Base-by-base conservation (phyloP, 2,329 filamentous ascomycete genomes). In the Aspergillus pseudoterreus region DNA sequence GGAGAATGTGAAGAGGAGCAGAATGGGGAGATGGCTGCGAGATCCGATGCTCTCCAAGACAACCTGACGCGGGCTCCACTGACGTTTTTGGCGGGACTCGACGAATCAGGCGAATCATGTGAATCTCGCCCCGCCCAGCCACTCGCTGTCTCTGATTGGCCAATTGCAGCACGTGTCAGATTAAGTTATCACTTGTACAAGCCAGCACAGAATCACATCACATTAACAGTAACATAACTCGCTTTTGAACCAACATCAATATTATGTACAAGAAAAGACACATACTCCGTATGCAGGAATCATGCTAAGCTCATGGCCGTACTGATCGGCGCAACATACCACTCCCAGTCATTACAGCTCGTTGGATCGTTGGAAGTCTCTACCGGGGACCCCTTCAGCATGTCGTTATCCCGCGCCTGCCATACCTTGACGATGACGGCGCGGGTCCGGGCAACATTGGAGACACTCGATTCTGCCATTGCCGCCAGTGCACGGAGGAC, bases 351-450 rank as follows among this genome's bases (percentile, higher is more conserved):
- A 47, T 75, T 75, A 17, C 63, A 60, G 3, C 54, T 56, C 17
- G 53, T 55, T 45, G 38, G 24, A 19, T 49, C 46, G 12, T 50
- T 42, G 22, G 53, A 51, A 14, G 15, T 42, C 36, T 58, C 61
- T 5, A 54, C 57, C 9, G 56, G 21, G 6, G 52, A 46, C 8
- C 51, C 53, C 27, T 64, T 68, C 6, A 67, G 49, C 41, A 70
- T 53, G 41, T 67, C 63, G 30, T 64, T 54, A 46, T 79, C 75
- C 19, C 76, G 67, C 41, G 70, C 69, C 50, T 72, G 70, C 77
- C 77, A 79, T 10, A 79, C 69, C 42, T 74, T 76, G 9, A 71
- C 66, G 47, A 79, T 76, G 3, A 79, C 77, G 0, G 72, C 70
- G 10, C 73, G 64, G 6, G 74, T 77, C 17, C 74, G 69, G 9